These are phyloP conservation scores for Aphanomyces euteiches DNA, from an alignment of 352 stramenopile genomes.

Conservation along the genomic window DNA sequence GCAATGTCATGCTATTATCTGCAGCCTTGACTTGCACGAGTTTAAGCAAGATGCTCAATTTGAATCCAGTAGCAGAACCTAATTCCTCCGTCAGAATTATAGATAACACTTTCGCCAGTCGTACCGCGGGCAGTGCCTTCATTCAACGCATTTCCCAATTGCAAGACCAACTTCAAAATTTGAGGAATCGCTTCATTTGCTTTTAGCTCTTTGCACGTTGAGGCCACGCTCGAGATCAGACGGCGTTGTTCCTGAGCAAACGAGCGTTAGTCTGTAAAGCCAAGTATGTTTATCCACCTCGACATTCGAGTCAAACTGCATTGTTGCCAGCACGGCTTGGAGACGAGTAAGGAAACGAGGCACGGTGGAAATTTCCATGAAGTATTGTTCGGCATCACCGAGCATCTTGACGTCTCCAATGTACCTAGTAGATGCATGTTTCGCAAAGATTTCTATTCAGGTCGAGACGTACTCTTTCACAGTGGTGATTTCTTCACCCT, in stretches of 20 bases:
- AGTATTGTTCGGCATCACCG: slow-evolving; percentile 79
- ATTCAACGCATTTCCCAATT: slow-evolving; percentile 89
- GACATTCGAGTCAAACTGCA: slow-evolving; percentile 80
- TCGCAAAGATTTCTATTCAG: background rate
- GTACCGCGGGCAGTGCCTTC: slow-evolving; percentile 60
- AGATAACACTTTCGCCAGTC: background rate
- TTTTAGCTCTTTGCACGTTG: slow-evolving; percentile 87
- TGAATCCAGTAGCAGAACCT: slow-evolving; percentile 84
- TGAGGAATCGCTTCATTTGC: slow-evolving; percentile 82
- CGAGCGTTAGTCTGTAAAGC: background rate
- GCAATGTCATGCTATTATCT: slow-evolving; percentile 77
- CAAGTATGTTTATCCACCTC: slow-evolving; percentile 28
- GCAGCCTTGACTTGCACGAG: slow-evolving; percentile 81
- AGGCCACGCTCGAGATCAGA: slow-evolving; percentile 76
- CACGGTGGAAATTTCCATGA: slow-evolving; percentile 59
- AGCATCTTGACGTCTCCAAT: slow-evolving; percentile 65
- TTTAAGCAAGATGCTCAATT: slow-evolving; percentile 83
- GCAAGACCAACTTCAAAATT: slow-evolving; percentile 80
- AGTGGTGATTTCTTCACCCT: slow-evolving; percentile 63
- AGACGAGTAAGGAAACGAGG: slow-evolving; percentile 61
- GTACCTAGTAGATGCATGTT: slow-evolving; percentile 2
- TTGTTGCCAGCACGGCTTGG: slow-evolving; percentile 75
- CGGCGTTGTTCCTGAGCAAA: slow-evolving; percentile 48
- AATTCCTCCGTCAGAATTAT: background rate
- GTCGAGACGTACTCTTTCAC: slow-evolving; percentile 44